phyloP scores from a whole-genome alignment of 2,329 filamentous ascomycete genomes.

The Microsporum canis region DNA sequence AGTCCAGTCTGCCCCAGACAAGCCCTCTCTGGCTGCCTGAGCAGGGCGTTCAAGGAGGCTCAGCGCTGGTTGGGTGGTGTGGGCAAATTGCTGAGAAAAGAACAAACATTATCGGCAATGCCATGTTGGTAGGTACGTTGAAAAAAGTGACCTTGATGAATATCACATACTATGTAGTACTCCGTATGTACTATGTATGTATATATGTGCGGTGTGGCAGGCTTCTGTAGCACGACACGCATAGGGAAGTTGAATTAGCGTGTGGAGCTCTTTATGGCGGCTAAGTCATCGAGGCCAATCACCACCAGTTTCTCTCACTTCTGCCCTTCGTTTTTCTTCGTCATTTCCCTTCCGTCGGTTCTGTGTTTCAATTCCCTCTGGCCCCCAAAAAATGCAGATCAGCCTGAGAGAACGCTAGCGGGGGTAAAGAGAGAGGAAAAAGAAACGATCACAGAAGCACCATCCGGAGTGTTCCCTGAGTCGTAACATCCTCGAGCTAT shows the following conservation, averaged over 20 bases:
- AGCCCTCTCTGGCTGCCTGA: not conserved
- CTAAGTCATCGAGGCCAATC: not conserved
- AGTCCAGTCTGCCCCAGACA: not conserved
- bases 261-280: not conserved
- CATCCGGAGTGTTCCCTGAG: not conserved
- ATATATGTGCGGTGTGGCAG: not conserved
- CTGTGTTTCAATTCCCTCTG: conserved; percentile 3
- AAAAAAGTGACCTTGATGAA: no score
- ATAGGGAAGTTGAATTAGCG: not conserved
- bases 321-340: not conserved
- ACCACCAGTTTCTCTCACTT: not conserved
- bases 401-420: not conserved
- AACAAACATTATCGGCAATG: not conserved
- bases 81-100: not conserved
- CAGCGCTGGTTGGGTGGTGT: not conserved
- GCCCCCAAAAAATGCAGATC: conserved; percentile 4
- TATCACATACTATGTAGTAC: no score
- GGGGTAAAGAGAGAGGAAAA: not conserved
- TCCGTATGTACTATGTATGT: no score
- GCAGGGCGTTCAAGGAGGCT: not conserved
- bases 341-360: conserved; percentile 2
- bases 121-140: not conserved
- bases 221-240: not conserved
- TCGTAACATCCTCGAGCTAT: not conserved
- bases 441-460: not conserved